Evolutionary conservation across 176 grass and related monocot genomes (phyloP), one percentile per base, ranked within the genome.

Genomic region (Aechmea fasciata): DNA sequence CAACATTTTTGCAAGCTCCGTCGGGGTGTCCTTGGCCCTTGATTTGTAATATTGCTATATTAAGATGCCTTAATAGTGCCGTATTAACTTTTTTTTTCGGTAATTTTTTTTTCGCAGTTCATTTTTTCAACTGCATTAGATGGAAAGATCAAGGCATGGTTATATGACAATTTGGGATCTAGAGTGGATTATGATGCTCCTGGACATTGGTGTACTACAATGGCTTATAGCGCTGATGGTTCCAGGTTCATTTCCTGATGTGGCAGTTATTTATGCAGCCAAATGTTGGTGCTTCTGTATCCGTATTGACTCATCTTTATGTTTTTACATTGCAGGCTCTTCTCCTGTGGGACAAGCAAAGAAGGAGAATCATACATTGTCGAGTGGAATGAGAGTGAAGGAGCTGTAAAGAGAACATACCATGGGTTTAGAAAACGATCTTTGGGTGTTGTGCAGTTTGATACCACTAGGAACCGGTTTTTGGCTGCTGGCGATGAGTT

Each of bases 171-270:
- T 83, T 81, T 94, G 75, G 95, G 95, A 71, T 99, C 95, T 61
- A 90, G 95, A 83, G 95, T 99, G 71, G 95, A 99, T 82, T 99
- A 99, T 82, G 95, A 99, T 78, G 95, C 95, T 17, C 95, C 95
- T 54, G 95, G 95, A 47, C 95, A 85, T 76, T 99, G 95, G 95
- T 99, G 95, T 68, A 99, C 95, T n/a, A 99, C 95, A 74, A 99
- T 99, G 95, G 90, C 95, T 70, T 99, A 99, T 75, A 99, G 95
- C 18, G 90, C 90, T 10, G 95, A 99, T 83, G 95, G 95, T 77
- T 81, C 90, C 75, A 99, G 95, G 94, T 93, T 70, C 52, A 28
- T 80, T 77, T 77, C 50, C 76, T 10, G 10, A 18, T 61, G 55
- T 41, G 33, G 33, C 33, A 41, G 3, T 61, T 61, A 61, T 61